Base-by-base conservation (phyloP, 805 yeast species). In the Yueomyces sinensis region DNA sequence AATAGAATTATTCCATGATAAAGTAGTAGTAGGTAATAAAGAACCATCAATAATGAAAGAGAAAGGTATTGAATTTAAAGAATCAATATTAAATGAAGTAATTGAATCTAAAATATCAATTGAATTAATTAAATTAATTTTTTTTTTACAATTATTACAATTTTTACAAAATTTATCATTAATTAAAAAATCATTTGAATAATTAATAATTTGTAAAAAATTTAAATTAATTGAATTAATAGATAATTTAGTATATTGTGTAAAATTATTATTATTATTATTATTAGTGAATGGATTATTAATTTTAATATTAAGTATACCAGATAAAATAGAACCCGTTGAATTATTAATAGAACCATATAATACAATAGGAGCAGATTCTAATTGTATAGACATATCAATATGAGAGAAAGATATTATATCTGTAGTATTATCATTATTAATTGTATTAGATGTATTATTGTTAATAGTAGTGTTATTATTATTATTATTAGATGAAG, bases 341-440 rank as follows among this genome's bases (percentile, higher is more conserved):
- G 91, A 75, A 39, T 82, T 91, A 7, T 59, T 55, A 3, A 87
- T 80, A 1, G 68, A 58, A 0, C 98, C 98, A 50, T 82, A 89
- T 36, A 91, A 60, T 31, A 83, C 72, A 27, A 87, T 67, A 0
- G 99, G 98, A 1, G 97, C 97, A 2, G 93, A 78, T 52, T 91
- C 99, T 17, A 91, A 62, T 27, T 66, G 65, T 24, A 87, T 66
- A 1, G 74, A 52, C 11, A 82, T 56, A 24, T 68, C 62, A 24
- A 70, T 54, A 1, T 70, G 69, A 27, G 54, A 16, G 17, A n/a
- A 7, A 27, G n/a, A n/a, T n/a, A n/a, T n/a, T n/a, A n/a, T n/a
- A n/a, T n/a, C n/a, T n/a, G n/a, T n/a, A n/a, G n/a, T n/a, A n/a
- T n/a, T n/a, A n/a, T n/a, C n/a, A n/a, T n/a, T n/a, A n/a, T n/a